phyloP scores from a whole-genome alignment of 2,329 filamentous ascomycete species.

The Stagonosporopsis tanaceti region DNA sequence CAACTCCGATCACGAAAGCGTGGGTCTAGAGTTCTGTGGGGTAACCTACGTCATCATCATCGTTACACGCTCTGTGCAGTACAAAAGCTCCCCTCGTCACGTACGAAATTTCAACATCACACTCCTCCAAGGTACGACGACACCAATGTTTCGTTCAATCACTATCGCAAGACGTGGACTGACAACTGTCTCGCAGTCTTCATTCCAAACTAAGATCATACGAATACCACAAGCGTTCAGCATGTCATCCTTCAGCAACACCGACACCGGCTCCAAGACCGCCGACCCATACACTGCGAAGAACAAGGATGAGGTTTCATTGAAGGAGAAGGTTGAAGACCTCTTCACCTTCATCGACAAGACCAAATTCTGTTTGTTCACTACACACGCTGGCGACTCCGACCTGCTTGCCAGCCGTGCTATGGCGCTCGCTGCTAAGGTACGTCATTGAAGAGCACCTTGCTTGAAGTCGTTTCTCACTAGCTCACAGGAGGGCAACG shows the following conservation, averaged over 20 bases:
- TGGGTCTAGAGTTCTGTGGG: constrained; percentile 7
- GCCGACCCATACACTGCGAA: constrained; percentile 82
- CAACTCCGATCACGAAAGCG: constrained; percentile 4
- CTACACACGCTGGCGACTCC: constrained; percentile 71
- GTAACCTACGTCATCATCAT: constrained; percentile 9
- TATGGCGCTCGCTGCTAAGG: constrained; percentile 84
- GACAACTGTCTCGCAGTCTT: constrained; percentile 31
- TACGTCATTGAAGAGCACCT: constrained; percentile 49
- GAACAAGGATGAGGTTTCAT: constrained; percentile 73
- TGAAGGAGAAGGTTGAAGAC: constrained; percentile 79
- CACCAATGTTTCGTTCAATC: constrained; percentile 20
- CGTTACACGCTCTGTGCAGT: constrained; percentile 1
- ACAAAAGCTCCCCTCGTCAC: constrained; percentile 10
- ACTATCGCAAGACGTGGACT: constrained; percentile 23
- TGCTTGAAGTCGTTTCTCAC: constrained; percentile 6
- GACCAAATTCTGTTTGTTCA: constrained; percentile 90
- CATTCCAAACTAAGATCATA: constrained; percentile 14
- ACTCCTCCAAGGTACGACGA: constrained; percentile 20
- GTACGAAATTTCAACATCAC: constrained; percentile 4
- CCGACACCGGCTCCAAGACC: constrained; percentile 52
- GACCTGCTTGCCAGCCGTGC: constrained; percentile 79
- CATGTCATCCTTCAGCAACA: constrained; percentile 51
- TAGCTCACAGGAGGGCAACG: constrained; percentile 70
- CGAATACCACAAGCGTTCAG: constrained; percentile 25
- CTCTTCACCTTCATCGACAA: constrained; percentile 73